Base-by-base conservation (phyloP, 2,329 filamentous ascomycete species). In the Emmonsiellopsis sp. region DNA sequence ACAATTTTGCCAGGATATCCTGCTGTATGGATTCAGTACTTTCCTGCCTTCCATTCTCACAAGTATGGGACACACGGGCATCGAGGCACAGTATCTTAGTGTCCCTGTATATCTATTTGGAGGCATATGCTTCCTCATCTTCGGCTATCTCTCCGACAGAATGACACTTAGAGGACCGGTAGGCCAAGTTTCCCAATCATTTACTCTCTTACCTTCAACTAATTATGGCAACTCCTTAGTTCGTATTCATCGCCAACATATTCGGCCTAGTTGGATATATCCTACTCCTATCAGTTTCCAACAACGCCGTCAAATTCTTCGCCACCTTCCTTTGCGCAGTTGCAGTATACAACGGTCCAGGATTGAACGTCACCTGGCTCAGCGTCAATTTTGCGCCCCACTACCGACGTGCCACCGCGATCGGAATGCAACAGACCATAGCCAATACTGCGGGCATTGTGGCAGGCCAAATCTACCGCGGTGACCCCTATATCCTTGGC, bases 1-100 rank as follows among this genome's bases (percentile, higher is more conserved):
- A 15, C 76, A 79, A 46, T 79, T 80, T 61, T 79, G 75, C 50
- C 73, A 76, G 54, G 75, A 79, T 54, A 76, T 77, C 30, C 64
- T 78, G 43, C 68, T 79, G 0, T 81, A 79, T 59, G 79, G 78
- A n/a, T 81, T 82, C 63, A 76, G 73, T 57, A 81, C 78, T 8
- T 82, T 82, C 61, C 65, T 81, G 3, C 80, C 80, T 2, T 75
- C 75, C 1, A 82, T 83, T 57, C 69, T 82, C 47, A 68, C 72
- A 42, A 70, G 69, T 34, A 75, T 81, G 63, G 77, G 78, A 2
- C 81, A 79, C 59, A 64, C 69, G 38, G 71, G 70, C n/a, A 66
- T 80, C 16, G 67, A 76, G 58, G 73, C 75, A 9, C 77, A 82
- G 53, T 74, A 77, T 37, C 66, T 82, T 35, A 81, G 78, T 3